Evolutionary conservation across 2,329 filamentous ascomycete species (phyloP).

Genomic region (Scedosporium minutisporum): DNA sequence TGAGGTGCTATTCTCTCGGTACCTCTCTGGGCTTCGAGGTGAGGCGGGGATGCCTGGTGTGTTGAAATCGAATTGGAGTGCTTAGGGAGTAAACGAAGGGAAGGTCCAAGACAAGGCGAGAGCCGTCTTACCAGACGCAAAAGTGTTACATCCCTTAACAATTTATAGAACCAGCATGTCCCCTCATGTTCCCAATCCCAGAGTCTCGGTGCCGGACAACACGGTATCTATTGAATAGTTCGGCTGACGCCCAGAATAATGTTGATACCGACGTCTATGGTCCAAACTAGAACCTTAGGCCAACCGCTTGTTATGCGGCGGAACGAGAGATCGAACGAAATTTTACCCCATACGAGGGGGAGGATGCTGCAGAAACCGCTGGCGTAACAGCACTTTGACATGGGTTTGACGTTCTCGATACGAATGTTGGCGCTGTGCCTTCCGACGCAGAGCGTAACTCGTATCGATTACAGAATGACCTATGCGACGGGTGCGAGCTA

Average conservation of each 20-base stretch:
- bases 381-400: conserved; percentile 1
- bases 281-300: conserved; percentile 13
- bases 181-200: conserved; percentile 18
- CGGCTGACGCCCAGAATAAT: conserved; percentile 11
- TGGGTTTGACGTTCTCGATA: neutral
- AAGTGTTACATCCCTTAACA: conserved; percentile 3
- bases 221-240: conserved; percentile 13
- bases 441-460: neutral
- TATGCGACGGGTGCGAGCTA: conserved; percentile 11
- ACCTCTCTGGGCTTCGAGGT: too few species aligned
- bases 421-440: neutral
- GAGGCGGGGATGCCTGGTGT: too few species aligned
- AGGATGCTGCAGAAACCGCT: conserved; percentile 6
- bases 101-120: neutral
- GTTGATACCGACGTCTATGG: conserved; percentile 13
- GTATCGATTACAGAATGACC: neutral
- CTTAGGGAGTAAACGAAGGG: neutral
- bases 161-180: conserved; percentile 17
- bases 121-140: neutral
- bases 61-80: neutral
- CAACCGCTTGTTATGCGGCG: conserved; percentile 13
- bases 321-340: conserved; percentile 17
- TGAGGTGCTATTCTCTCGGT: too few species aligned
- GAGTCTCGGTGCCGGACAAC: conserved; percentile 5
- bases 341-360: conserved; percentile 16